A percentile compares a stretch with the other conserved stretches of the same genome.
phyloP scores from a whole-genome alignment of 2,329 filamentous ascomycete species.

The Fusarium concolor region DNA sequence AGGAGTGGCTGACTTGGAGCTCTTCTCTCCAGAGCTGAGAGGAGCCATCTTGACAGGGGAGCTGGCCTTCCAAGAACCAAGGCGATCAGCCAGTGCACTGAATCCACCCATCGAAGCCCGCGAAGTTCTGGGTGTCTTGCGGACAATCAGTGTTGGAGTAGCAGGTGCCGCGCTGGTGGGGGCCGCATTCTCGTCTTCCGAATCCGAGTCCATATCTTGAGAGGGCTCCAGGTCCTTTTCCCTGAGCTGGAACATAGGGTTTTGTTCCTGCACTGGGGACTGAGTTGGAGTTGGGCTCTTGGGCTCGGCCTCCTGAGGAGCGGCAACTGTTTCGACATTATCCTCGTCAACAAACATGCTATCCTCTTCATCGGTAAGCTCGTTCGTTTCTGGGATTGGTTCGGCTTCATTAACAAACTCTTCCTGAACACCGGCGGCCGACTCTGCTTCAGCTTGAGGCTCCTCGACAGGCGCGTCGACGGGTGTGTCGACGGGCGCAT shows the following conservation, averaged over 20 bases:
- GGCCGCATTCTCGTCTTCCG: conserved; percentile 62
- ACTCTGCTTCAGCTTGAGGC: neutral
- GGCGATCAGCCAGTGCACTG: conserved; percentile 71
- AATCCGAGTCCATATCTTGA: conserved; percentile 61
- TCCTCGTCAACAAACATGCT: conserved; percentile 45
- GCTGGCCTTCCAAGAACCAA: conserved; percentile 71
- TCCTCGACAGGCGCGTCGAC: conserved; percentile 6
- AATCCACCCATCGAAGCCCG: conserved; percentile 62
- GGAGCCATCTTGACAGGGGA: conserved; percentile 57
- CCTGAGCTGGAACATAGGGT: conserved; percentile 55
- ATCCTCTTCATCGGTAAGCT: conserved; percentile 33
- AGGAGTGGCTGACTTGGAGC: conserved; percentile 51
- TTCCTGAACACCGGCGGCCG: neutral
- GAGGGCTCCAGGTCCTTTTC: conserved; percentile 61
- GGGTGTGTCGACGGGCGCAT: neutral
- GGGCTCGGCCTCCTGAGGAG: conserved; percentile 11
- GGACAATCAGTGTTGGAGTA: conserved; percentile 56
- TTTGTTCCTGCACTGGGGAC: conserved; percentile 33
- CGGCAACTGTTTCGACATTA: conserved; percentile 22
- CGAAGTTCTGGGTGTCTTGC: conserved; percentile 43
- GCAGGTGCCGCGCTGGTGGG: conserved; percentile 50
- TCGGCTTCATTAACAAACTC: conserved; percentile 2
- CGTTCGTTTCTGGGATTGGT: conserved; percentile 3
- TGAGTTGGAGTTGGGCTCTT: conserved; percentile 16
- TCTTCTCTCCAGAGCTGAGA: conserved; percentile 48